A percentile compares a stretch with the other conserved stretches of the same genome.
Conservation (phyloP, 225 moss, liverwort and hornwort genomes). For the Takakia lepidozioides region DNA sequence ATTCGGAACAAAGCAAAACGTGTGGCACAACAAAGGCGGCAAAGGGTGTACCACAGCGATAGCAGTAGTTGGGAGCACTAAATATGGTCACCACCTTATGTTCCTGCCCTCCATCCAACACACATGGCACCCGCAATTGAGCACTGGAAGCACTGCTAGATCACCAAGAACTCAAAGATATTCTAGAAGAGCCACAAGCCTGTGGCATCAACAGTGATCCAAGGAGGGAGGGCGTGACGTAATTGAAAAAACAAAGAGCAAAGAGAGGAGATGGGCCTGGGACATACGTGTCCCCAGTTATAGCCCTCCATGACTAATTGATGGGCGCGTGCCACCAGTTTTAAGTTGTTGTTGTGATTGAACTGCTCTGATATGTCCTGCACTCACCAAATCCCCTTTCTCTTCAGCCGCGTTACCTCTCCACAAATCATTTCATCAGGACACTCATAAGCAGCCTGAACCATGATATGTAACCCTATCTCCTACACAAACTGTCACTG, state of each 20-base stretch:
- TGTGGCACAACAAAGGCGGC: background rate
- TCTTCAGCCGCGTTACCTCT: too few species aligned
- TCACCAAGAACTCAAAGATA: too few species aligned
- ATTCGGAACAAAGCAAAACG: background rate
- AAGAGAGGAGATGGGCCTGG: background rate
- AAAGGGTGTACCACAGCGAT: conserved; percentile 4
- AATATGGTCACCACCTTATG: conserved; percentile 8
- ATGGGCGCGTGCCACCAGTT: conserved; percentile 6
- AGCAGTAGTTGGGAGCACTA: conserved; percentile 9
- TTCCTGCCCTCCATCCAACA: conserved; percentile 2
- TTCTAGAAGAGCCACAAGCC: too few species aligned
- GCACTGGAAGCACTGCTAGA: too few species aligned
- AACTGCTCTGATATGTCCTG: conserved; percentile 9
- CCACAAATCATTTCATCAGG: too few species aligned
- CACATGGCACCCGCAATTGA: too few species aligned
- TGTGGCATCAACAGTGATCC: too few species aligned
- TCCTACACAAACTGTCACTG: too few species aligned
- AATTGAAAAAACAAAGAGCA: background rate
- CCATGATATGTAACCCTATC: too few species aligned
- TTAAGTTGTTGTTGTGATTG: conserved; percentile 10
- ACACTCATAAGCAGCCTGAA: too few species aligned
- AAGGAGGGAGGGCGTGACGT: too few species aligned
- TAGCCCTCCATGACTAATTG: conserved; percentile 8
- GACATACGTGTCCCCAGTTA: conserved; percentile 7
- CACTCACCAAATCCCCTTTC: too few species aligned